Percentiles rank a stretch among this genome's conserved stretches.
These are phyloP conservation scores for Aphanomyces euteiches DNA, from an alignment of 352 stramenopile genomes.

Conservation along the genomic window DNA sequence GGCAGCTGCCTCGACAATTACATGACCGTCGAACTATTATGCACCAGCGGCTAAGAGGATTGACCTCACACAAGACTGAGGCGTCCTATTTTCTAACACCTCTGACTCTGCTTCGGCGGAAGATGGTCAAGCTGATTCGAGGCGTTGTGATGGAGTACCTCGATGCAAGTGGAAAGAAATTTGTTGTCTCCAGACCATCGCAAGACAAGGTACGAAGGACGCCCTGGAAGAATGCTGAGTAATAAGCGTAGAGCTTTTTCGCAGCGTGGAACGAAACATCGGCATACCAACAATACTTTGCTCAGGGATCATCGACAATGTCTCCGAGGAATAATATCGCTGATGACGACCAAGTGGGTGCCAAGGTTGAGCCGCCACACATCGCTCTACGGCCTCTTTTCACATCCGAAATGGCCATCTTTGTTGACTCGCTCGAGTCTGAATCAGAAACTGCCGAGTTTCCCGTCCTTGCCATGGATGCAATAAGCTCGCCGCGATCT, in stretches of 20 bases:
- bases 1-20: conserved; percentile 28
- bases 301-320: background rate
- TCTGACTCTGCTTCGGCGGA: background rate
- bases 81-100: background rate
- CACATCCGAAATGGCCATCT: background rate
- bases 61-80: background rate
- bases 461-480: background rate
- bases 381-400: background rate
- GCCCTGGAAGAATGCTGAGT: conserved; percentile 5
- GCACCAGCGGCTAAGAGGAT: conserved; percentile 36
- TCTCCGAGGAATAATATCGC: background rate
- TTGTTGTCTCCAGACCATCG: background rate
- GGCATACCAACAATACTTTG: conserved; percentile 5
- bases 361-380: background rate
- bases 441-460: background rate
- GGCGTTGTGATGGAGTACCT: conserved; percentile 7
- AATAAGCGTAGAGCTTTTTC: conserved; percentile 12
- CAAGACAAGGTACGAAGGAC: background rate
- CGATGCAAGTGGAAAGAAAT: background rate
- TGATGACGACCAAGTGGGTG: background rate
- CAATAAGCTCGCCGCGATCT: background rate
- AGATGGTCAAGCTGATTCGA: conserved; percentile 1
- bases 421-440: background rate
- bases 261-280: conserved; percentile 7
- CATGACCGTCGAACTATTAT: conserved; percentile 50